Base-by-base conservation (phyloP, 1,284 basidiomycete genomes). In the Sporisorium scitamineum region DNA sequence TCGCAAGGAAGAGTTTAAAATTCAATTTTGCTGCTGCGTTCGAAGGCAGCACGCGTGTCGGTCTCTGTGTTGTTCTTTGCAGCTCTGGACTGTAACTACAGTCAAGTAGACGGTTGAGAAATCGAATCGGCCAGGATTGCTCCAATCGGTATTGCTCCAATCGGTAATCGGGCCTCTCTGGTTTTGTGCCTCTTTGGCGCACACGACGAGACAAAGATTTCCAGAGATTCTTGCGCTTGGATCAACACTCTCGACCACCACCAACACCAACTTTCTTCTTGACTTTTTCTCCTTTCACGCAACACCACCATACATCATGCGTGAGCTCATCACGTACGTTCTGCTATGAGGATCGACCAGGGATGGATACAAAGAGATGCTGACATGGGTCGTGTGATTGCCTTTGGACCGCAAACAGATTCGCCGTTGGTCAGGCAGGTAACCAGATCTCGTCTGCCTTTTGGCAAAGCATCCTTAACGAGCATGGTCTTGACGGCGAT, bases 401-500 rank as follows among this genome's bases (percentile, higher is more conserved):
- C 20, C 29, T 32, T 32, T 45, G 32, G 14, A 18, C 34, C 26
- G 27, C 5, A 18, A 39, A 76, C 47, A 80, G 71, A 51, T 72
- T 82, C 67, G 70, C 76, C 65, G 70, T 78, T 44, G 79, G 80
- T 59, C 84, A 92, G 90, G 91, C 91, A 44, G 90, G 89, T 69
- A 91, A 91, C 86, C 92, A 94, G 68, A 81, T 85, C 62, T 75
- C 76, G 14, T 77, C 76, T 7, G 72, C 81, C 16, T 86, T 85
- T 72, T 86, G 84, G 85, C 80, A 85, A 53, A 69, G 69, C 20
- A 80, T 86, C 37, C 70, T 85, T 20, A 60, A 70, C 45, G 86
- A 86, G 58, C 85, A 86, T 55, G 86, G 85, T 3, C 72, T 86
- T 22, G 72, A 81, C 29, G 57, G 79, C 18, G 76, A 84, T 39